A percentile compares a stretch with the other conserved stretches of the same genome.
Conservation (phyloP, 768 basidiomycete genomes). For the Leccinum rimulosum region DNA sequence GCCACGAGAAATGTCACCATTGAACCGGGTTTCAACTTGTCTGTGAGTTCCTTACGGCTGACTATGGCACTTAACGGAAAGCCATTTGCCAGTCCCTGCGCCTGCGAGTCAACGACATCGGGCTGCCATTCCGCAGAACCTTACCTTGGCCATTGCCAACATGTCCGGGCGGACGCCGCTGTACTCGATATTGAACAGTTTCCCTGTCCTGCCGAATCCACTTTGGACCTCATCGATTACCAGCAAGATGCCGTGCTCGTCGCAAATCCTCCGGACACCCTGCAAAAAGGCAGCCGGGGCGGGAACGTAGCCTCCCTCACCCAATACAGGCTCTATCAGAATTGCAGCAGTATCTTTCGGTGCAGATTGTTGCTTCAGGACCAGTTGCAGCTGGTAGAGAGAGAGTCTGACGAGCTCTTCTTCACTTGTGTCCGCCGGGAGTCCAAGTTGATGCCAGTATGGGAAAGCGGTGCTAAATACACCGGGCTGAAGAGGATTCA, state of each 20-base stretch:
- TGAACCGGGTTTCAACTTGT: constrained; percentile 73
- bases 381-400: constrained; percentile 78
- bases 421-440: constrained; percentile 52
- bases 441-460: constrained; percentile 85
- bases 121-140: not conserved
- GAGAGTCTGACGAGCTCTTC: constrained; percentile 59
- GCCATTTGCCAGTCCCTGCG: constrained; percentile 80
- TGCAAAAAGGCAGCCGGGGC: constrained; percentile 78
- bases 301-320: constrained; percentile 94
- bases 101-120: constrained; percentile 6
- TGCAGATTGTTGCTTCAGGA: constrained; percentile 76
- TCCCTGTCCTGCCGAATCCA: constrained; percentile 88
- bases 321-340: constrained; percentile 88
- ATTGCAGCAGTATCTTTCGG: constrained; percentile 92
- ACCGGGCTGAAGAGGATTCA: constrained; percentile 56
- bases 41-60: constrained; percentile 76
- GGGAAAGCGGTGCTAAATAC: constrained; percentile 83
- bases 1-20: constrained; percentile 47
- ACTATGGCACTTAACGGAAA: constrained; percentile 91
- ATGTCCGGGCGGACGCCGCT: constrained; percentile 87
- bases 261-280: constrained; percentile 81
- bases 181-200: constrained; percentile 77
- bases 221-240: constrained; percentile 88
- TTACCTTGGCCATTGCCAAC: constrained; percentile 82
- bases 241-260: constrained; percentile 80